A percentile compares a stretch with the other conserved stretches of the same genome.
Evolutionary conservation across 2,329 filamentous ascomycete genomes (phyloP).

Genomic region (Exophiala dermatitidis): DNA sequence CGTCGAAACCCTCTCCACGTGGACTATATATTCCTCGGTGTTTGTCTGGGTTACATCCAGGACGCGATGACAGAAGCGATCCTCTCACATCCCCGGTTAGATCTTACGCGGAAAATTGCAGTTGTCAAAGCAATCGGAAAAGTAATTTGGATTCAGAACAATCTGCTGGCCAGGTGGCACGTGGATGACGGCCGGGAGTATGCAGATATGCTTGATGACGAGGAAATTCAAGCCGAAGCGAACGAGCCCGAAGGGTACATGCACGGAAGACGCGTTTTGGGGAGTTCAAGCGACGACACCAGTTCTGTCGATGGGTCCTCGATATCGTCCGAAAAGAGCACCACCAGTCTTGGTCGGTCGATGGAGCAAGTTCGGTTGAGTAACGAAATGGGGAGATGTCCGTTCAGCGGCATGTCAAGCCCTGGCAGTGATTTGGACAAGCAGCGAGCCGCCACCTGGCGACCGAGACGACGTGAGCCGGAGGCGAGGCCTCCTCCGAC

Average conservation of each 20-base stretch:
- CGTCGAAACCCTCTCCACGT: conserved; percentile 66
- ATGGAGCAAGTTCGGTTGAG: conserved; percentile 12
- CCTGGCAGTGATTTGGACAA: conserved; percentile 6
- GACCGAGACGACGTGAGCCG: conserved; percentile 6
- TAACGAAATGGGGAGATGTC: conserved; percentile 11
- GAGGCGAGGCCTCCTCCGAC: conserved; percentile 1
- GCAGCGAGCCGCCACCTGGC: conserved; percentile 16
- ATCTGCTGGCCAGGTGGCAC: conserved; percentile 78
- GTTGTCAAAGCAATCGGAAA: conserved; percentile 71
- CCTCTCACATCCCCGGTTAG: conserved; percentile 61
- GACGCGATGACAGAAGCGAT: conserved; percentile 72
- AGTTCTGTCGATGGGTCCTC: conserved; percentile 9
- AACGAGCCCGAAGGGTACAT: conserved; percentile 58
- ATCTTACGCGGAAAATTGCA: conserved; percentile 61
- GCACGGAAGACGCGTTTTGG: conserved; percentile 55
- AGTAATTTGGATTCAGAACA: conserved; percentile 83
- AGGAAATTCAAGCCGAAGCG: conserved; percentile 32
- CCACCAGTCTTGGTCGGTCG: conserved; percentile 17
- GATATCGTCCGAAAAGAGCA: conserved; percentile 14
- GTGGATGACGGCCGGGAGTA: conserved; percentile 61
- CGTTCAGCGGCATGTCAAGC: conserved; percentile 17
- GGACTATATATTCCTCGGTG: conserved; percentile 73
- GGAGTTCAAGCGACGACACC: conserved; percentile 13
- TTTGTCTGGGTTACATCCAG: conserved; percentile 65
- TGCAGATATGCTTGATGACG: conserved; percentile 38